Base-by-base conservation (phyloP, 164 flowering plant species). In the Nelumbo lutea region DNA sequence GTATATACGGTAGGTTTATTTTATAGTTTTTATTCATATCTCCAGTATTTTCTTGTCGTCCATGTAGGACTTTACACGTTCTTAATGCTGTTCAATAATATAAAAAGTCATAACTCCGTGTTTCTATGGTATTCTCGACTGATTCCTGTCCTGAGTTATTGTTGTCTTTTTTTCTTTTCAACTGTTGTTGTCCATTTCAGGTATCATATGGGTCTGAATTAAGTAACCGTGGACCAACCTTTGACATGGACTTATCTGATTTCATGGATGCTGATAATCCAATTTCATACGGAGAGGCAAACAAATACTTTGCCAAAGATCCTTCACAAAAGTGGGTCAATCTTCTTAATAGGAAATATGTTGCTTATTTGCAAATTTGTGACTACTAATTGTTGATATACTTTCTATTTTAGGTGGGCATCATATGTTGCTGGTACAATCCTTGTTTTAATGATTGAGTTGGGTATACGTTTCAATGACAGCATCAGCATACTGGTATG, bases 191-290 rank as follows among this genome's bases (percentile, higher is more conserved):
- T 8, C 13, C 59, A 41, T 61, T 56, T 66, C 79, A 96, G 99
- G 99, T 96, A 59, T 96, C 99, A 64, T 96, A 86, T 85, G 99
- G 99, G 6, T 93, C 99, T 64, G 99, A 92, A 74, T 69, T 96
- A 72, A 87, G 98, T 80, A 96, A 96, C 64, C 96, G 98, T 67
- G 89, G 91, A 65, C 98, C 99, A 56, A 96, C 99, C 1, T 96
- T 93, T 81, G 99, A 96, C 84, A 96, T 96, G 98, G 95, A 96
- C 76, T 68, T 96, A 46, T 80, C 90, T 39, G 95, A 93, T 79
- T 90, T 96, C 62, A 86, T 89, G 93, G 98, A 92, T 67, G 97
- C 87, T 39, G 90, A 72, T 1, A 66, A 84, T 65, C 96, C 92
- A 68, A 84, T 96, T 15, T 82, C 99, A 62, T 96, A 93, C 80